phyloP scores from a whole-genome alignment of 495 filamentous ascomycete genomes.

The Talaromyces nanjingensis region DNA sequence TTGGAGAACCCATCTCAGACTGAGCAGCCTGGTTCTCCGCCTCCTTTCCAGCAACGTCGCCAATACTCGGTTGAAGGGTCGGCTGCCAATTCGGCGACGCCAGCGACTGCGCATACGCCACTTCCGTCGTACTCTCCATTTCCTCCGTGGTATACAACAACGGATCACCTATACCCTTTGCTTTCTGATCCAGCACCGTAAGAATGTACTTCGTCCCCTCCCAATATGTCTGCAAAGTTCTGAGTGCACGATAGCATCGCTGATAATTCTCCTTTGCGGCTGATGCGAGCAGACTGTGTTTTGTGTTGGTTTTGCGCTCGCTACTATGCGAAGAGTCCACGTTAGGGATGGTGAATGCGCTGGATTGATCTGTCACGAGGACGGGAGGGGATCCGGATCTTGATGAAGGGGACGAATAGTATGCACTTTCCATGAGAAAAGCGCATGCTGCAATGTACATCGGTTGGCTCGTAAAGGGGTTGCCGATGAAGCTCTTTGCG shows the following conservation, averaged over 20 bases:
- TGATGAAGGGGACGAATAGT: conserved; percentile 35
- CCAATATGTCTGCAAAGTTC: conserved; percentile 73
- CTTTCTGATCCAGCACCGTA: conserved; percentile 78
- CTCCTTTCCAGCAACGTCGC: conserved; percentile 20
- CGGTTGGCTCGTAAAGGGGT: conserved; percentile 82
- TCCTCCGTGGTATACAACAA: conserved; percentile 73
- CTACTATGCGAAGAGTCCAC: conserved; percentile 26
- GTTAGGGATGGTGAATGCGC: conserved; percentile 34
- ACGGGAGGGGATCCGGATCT: conserved; percentile 25
- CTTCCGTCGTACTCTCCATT: conserved; percentile 54
- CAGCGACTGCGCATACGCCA: conserved; percentile 30
- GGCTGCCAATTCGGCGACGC: conserved; percentile 32
- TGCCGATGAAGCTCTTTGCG: conserved; percentile 72
- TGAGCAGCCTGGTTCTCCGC: conserved; percentile 22
- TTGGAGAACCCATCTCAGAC: conserved; percentile 26
- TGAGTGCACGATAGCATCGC: conserved; percentile 70
- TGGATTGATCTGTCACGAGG: conserved; percentile 30
- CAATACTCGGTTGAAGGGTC: conserved; percentile 18
- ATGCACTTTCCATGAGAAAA: conserved; percentile 73
- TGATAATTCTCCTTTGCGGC: conserved; percentile 76
- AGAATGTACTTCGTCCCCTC: conserved; percentile 81
- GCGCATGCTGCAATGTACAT: conserved; percentile 87
- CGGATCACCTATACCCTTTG: conserved; percentile 75
- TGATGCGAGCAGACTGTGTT: conserved; percentile 65
- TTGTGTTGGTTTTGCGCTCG: conserved; percentile 47